Percentiles rank a stretch among this genome's conserved stretches.
phyloP scores from a whole-genome alignment of 116 monocot genomes.

The Zostera marina region DNA sequence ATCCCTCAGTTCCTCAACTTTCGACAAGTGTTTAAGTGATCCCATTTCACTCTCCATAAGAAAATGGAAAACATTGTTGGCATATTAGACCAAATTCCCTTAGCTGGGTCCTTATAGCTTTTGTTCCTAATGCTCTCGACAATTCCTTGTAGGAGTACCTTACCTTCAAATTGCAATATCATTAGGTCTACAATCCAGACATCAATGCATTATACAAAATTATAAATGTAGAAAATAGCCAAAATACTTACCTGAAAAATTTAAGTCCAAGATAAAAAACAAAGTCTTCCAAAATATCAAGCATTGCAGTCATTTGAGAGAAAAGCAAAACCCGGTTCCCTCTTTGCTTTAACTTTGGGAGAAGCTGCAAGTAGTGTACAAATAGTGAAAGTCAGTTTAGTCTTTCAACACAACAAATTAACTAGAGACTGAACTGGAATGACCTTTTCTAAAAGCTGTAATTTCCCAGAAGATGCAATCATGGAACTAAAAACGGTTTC shows the following conservation, averaged over 20 bases:
- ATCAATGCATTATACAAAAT: too few relatives aligned
- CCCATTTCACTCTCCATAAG: too few relatives aligned
- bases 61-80: too few relatives aligned
- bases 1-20: too few relatives aligned
- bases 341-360: conserved; percentile 35
- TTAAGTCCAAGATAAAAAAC: conserved; percentile 14
- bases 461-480: conserved; percentile 33
- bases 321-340: conserved; percentile 40
- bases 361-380: conserved; percentile 18
- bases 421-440: not conserved
- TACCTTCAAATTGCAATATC: too few relatives aligned
- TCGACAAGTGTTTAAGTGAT: too few relatives aligned
- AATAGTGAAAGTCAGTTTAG: not conserved
- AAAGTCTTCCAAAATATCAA: conserved; percentile 48
- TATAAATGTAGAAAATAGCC: conserved; percentile 1
- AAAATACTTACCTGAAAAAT: conserved; percentile 22
- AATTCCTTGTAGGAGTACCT: too few relatives aligned
- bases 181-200: too few relatives aligned
- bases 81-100: too few relatives aligned
- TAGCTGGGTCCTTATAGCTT: too few relatives aligned
- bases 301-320: conserved; percentile 40
- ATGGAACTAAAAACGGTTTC: conserved; percentile 24
- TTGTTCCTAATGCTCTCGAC: too few relatives aligned
- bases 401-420: too few relatives aligned
- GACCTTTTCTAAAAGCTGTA: conserved; percentile 42